A percentile compares a stretch with the other conserved stretches of the same genome.
phyloP scores from a whole-genome alignment of 2,329 filamentous ascomycete species.

The Penicillium sclerotiorum region DNA sequence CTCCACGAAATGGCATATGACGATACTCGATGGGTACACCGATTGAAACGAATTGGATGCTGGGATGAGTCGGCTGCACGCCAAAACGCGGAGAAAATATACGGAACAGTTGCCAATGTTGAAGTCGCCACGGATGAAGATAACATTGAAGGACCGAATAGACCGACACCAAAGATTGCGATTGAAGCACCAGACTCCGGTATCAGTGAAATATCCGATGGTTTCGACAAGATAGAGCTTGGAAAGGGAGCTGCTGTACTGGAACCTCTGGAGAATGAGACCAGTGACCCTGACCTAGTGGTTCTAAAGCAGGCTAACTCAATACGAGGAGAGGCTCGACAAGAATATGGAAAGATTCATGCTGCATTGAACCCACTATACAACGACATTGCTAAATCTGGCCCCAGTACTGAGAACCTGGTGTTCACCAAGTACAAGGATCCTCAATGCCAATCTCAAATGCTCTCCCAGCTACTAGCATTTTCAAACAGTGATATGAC shows the following conservation, averaged over 20 bases:
- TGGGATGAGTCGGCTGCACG: constrained; percentile 92
- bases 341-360: constrained; percentile 90
- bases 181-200: constrained; percentile 20
- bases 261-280: constrained; percentile 43
- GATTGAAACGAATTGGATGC: constrained; percentile 81
- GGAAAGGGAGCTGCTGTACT: constrained; percentile 37
- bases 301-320: constrained; percentile 74
- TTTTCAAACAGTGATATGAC: constrained; percentile 83
- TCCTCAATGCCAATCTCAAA: constrained; percentile 86
- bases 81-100: constrained; percentile 73
- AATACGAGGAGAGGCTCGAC: constrained; percentile 78
- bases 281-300: constrained; percentile 67
- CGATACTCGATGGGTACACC: constrained; percentile 90
- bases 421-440: constrained; percentile 86
- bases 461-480: constrained; percentile 76
- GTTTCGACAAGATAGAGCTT: constrained; percentile 77
- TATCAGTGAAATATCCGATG: constrained; percentile 58
- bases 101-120: constrained; percentile 32
- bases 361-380: constrained; percentile 88
- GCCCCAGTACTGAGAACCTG: constrained; percentile 74
- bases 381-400: constrained; percentile 71
- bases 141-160: constrained; percentile 18
- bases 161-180: constrained; percentile 16
- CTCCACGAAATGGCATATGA: constrained; percentile 99
- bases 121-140: constrained; percentile 33